phyloP scores from a whole-genome alignment of 202 grass and related monocot species.

The Bolboschoenoplectus hybrid region DNA sequence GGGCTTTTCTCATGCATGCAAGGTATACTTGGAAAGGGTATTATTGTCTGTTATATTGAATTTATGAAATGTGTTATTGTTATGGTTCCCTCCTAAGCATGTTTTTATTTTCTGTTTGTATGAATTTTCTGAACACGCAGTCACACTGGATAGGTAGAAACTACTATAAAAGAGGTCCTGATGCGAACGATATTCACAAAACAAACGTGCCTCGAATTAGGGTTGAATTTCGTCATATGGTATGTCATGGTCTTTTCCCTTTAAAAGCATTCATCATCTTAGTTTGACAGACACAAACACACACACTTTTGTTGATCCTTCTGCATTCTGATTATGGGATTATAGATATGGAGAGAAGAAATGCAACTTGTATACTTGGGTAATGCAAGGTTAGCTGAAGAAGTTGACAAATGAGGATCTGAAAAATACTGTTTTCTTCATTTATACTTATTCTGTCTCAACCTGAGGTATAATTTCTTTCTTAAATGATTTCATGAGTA shows the following conservation, averaged over 20 bases:
- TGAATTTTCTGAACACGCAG: slow-evolving; percentile 37
- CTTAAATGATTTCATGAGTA: background rate
- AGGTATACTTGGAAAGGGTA: slow-evolving; percentile 47
- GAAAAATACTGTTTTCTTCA: slow-evolving; percentile 8
- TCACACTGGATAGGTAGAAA: slow-evolving; percentile 79
- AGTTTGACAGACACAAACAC: background rate
- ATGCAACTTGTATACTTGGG: slow-evolving; percentile 69
- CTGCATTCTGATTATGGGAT: background rate
- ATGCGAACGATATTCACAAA: slow-evolving; percentile 82
- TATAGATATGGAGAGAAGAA: slow-evolving; percentile 95
- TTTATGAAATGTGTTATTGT: background rate
- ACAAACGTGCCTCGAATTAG: slow-evolving; percentile 97
- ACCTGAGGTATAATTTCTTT: background rate
- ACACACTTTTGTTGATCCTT: background rate
- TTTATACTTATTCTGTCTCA: background rate
- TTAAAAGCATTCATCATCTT: background rate
- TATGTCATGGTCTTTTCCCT: slow-evolving; percentile 36
- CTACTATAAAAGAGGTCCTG: slow-evolving; percentile 77
- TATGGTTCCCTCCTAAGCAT: background rate
- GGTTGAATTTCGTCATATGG: slow-evolving; percentile 84
- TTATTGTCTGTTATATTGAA: background rate
- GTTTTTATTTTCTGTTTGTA: background rate
- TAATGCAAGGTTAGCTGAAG: slow-evolving; percentile 61
- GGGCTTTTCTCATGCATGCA: slow-evolving; percentile 85
- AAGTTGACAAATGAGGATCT: slow-evolving; percentile 63